phyloP scores from a whole-genome alignment of 2,329 filamentous ascomycete species.

The Didymella pomorum region DNA sequence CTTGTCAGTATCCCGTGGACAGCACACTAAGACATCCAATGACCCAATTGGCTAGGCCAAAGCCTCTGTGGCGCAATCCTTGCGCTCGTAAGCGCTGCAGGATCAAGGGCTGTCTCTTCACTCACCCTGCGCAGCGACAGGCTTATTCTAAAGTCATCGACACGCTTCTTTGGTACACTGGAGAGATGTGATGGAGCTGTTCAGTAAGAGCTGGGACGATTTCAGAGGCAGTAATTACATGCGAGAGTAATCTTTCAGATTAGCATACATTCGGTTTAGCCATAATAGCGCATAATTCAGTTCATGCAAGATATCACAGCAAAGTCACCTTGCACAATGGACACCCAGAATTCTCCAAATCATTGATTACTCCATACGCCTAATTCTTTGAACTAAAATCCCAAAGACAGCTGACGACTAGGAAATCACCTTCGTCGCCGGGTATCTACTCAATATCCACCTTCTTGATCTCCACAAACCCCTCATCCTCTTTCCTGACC shows the following conservation, averaged over 20 bases:
- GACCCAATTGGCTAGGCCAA: not conserved
- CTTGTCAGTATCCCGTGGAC: not conserved
- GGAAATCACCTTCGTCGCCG: too few relatives aligned
- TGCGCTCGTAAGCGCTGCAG: not conserved
- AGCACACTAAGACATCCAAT: not conserved
- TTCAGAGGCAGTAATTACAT: too few relatives aligned
- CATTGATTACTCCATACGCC: not conserved
- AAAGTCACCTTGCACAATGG: not conserved
- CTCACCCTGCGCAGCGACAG: not conserved
- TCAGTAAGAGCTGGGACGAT: too few relatives aligned
- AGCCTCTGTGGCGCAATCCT: not conserved
- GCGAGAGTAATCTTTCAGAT: too few relatives aligned
- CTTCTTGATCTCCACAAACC: constrained; percentile 65
- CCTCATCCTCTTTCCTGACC: constrained; percentile 73
- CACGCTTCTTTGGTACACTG: not conserved
- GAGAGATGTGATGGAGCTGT: too few relatives aligned
- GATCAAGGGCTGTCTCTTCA: not conserved
- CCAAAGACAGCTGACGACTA: not conserved
- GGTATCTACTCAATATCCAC: constrained; percentile 58
- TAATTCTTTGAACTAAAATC: not conserved
- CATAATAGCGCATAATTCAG: too few relatives aligned
- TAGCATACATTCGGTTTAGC: too few relatives aligned
- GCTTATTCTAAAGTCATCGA: not conserved
- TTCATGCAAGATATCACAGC: too few relatives aligned
- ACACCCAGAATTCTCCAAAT: not conserved